Evolutionary conservation across 2,329 filamentous ascomycete genomes (phyloP).

Genomic region (Colletotrichum graminicola): DNA sequence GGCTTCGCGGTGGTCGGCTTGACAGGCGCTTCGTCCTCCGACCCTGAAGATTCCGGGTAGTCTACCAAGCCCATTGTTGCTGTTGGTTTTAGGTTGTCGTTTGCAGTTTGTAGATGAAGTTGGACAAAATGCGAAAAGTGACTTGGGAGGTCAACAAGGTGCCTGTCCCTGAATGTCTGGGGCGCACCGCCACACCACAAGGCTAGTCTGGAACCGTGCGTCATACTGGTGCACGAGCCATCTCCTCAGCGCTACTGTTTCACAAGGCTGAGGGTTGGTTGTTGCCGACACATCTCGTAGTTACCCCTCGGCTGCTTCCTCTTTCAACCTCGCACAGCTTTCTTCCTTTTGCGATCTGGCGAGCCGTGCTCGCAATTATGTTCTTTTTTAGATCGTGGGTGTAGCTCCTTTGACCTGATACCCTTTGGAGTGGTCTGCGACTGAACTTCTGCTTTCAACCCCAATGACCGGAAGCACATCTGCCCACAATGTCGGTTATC

Average conservation of each 20-base stretch:
- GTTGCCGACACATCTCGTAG: conserved; percentile 10
- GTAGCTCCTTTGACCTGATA: conserved; percentile 21
- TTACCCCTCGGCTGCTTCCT: conserved; percentile 30
- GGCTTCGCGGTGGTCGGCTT: conserved; percentile 50
- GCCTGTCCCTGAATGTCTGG: not conserved
- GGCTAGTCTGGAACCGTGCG: conserved; percentile 34
- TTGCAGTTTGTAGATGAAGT: conserved; percentile 3
- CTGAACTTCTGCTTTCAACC: conserved; percentile 19
- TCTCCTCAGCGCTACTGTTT: conserved; percentile 32
- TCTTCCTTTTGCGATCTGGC: conserved; percentile 23
- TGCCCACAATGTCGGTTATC: conserved; percentile 56
- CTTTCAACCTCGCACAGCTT: conserved; percentile 4
- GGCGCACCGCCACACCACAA: conserved; percentile 26
- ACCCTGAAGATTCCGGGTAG: conserved; percentile 85
- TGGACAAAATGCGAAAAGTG: not conserved
- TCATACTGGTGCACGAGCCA: conserved; percentile 33
- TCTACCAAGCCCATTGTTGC: conserved; percentile 80
- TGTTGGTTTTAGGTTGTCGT: not conserved
- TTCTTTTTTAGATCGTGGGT: conserved; percentile 23
- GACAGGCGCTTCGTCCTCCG: conserved; percentile 58
- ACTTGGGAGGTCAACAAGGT: not conserved
- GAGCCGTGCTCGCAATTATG: conserved; percentile 41
- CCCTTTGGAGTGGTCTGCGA: conserved; percentile 29
- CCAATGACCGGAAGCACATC: conserved; percentile 31
- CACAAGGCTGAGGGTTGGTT: conserved; percentile 42